These are phyloP conservation scores for Gossypium rotundifolium DNA, from an alignment of 345 rosid species.

Conservation along the genomic window DNA sequence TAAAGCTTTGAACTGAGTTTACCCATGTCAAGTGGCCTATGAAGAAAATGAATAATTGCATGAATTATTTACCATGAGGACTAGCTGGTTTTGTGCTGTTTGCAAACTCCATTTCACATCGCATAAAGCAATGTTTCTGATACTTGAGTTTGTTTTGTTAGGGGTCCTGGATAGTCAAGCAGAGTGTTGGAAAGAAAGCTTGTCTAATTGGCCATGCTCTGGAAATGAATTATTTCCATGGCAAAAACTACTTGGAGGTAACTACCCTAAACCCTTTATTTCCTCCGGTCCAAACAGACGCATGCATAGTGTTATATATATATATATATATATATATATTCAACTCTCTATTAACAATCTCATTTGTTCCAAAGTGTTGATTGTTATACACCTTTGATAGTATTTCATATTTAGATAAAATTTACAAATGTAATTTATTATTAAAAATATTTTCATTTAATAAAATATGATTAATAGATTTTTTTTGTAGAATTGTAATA, in stretches of 20 bases:
- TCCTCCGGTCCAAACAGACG: no score
- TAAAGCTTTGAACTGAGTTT: not conserved
- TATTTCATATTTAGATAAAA: no score
- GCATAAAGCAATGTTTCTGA: not conserved
- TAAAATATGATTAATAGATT: no score
- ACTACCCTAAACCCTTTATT: not conserved
- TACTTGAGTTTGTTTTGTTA: constrained; percentile 23
- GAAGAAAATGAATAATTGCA: not conserved
- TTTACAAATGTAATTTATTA: no score
- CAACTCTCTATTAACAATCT: not conserved
- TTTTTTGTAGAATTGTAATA: no score
- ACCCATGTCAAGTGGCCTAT: not conserved
- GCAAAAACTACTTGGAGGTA: constrained; percentile 94
- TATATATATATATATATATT: not conserved
- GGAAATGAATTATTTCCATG: constrained; percentile 78
- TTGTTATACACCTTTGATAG: no score
- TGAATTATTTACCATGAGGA: not conserved
- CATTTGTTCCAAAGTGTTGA: no score
- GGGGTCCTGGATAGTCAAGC: constrained; percentile 99
- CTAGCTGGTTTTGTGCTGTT: not conserved
- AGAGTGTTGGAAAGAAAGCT: constrained; percentile 94
- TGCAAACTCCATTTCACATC: not conserved
- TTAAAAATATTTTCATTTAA: no score
- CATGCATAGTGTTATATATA: not conserved
- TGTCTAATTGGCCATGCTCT: constrained; percentile 94